A percentile compares a stretch with the other conserved stretches of the same genome.
phyloP scores from a whole-genome alignment of 768 basidiomycete species.

The Suillus hirtellus region DNA sequence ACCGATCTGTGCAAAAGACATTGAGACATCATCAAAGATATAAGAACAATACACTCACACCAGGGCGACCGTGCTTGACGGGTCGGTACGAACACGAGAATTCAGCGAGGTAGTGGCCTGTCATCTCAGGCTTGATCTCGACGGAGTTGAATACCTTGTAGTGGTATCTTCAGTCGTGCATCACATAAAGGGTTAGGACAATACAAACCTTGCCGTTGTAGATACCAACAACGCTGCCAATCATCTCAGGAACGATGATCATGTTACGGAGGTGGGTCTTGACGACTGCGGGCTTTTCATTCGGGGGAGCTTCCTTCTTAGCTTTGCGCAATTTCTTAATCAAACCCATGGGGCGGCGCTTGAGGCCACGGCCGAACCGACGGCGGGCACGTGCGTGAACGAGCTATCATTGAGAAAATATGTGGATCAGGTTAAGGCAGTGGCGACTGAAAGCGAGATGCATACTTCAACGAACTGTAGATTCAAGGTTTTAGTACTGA shows the following conservation, averaged over 20 bases:
- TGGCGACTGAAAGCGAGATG: conserved; percentile 15
- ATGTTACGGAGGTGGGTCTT: conserved; percentile 99
- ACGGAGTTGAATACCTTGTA: conserved; percentile 87
- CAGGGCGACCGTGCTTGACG: conserved; percentile 99
- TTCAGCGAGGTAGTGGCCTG: conserved; percentile 98
- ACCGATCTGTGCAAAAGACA: conserved; percentile 58
- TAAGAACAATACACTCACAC: conserved; percentile 62
- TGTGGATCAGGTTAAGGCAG: conserved; percentile 10
- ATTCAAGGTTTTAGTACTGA: conserved; percentile 3
- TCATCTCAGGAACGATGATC: conserved; percentile 99
- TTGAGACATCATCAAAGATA: conserved; percentile 16
- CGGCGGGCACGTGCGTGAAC: conserved; percentile 98
- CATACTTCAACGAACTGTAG: conserved; percentile 78
- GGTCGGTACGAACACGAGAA: conserved; percentile 97
- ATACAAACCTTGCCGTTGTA: conserved; percentile 91
- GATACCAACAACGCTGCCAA: conserved; percentile 95
- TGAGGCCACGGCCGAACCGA: conserved; percentile 98
- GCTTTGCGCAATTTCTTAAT: conserved; percentile 99
- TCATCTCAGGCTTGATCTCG: conserved; percentile 99
- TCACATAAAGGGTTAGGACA: not conserved
- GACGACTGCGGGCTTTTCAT: conserved; percentile 98
- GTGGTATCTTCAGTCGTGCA: conserved; percentile 4
- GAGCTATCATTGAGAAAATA: conserved; percentile 51
- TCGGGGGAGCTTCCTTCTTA: conserved; percentile 98
- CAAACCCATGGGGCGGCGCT: conserved; percentile 96